Base-by-base conservation (phyloP, 148 eudicot genomes). In the Limonium bicolor region DNA sequence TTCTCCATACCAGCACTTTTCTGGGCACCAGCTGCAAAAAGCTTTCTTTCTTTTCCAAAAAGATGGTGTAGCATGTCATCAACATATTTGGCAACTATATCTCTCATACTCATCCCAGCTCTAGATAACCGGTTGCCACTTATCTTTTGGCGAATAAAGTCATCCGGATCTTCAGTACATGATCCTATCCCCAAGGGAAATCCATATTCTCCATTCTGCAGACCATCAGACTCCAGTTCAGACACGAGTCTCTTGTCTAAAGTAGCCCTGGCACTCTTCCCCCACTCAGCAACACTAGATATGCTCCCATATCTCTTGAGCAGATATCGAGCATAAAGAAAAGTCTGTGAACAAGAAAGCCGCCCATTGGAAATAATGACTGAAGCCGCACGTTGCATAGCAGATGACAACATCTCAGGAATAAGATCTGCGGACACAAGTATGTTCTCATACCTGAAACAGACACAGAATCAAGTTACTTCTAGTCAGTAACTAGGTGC, bases 141-240 rank as follows among this genome's bases (percentile, higher is more conserved):
- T n/a, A 88, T 84, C 68, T 88, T 88, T 56, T 88, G 92, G 36
- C 94, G 92, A 50, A 88, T 64, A 62, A 62, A 74, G 45, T 88
- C 94, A 51, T 88, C 97, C 12, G 50, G 71, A 63, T 88, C 82
- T 56, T 88, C 81, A 24, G 75, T 78, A 53, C 97, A 94, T 8
- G 78, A 71, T 32, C 92, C 92, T 60, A 73, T 81, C 39, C 92
- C 86, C 26, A 72, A 64, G 36, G 94, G 70, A 43, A 67, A 69
- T 12, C 83, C 80, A 60, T 58, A 69, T 47, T 88, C 96, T 16
- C 90, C 94, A 55, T 84, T 80, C 40, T 56, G 64, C 56, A 69
- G 57, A 62, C 72, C 77, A 42, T 72, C 87, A 43, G 94, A 72
- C 36, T 88, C 92, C 55, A 88, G 72, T 67, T 88, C 97, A 34